A percentile compares a stretch with the other conserved stretches of the same genome.
phyloP scores from a whole-genome alignment of 2,329 filamentous ascomycete genomes.

The Aspergillus texensis region DNA sequence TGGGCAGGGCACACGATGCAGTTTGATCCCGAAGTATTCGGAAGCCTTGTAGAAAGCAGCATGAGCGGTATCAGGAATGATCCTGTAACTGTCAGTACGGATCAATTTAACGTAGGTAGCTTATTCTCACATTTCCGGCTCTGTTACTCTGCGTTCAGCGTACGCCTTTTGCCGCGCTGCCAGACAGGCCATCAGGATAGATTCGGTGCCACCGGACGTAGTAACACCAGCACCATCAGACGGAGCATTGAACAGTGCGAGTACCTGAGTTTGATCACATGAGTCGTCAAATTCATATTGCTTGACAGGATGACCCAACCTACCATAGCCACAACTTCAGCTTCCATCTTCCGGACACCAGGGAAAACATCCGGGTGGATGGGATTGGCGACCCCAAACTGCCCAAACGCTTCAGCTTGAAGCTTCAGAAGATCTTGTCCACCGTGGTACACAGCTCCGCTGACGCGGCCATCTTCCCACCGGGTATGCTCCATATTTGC shows the following conservation, averaged over 20 bases:
- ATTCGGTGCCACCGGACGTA: slow-evolving; percentile 92
- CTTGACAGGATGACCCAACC: slow-evolving; percentile 8
- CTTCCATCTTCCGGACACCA: slow-evolving; percentile 98
- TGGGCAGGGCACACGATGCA: slow-evolving; percentile 85
- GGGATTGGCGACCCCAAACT: slow-evolving; percentile 93
- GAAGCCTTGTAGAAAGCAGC: slow-evolving; percentile 95
- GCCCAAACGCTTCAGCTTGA: slow-evolving; percentile 89
- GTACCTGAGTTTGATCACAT: slow-evolving; percentile 47
- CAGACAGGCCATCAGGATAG: slow-evolving; percentile 93
- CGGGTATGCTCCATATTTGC: slow-evolving; percentile 87
- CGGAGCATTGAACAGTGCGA: slow-evolving; percentile 86
- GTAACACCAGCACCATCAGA: slow-evolving; percentile 83
- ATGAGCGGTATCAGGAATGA: slow-evolving; percentile 91
- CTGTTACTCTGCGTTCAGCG: slow-evolving; percentile 79
- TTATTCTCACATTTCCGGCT: slow-evolving; percentile 82
- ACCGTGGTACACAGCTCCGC: slow-evolving; percentile 94
- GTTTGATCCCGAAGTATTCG: slow-evolving; percentile 94
- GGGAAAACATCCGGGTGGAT: slow-evolving; percentile 99
- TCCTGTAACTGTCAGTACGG: slow-evolving; percentile 56
- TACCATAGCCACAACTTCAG: slow-evolving; percentile 96
- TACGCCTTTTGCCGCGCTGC: slow-evolving; percentile 88
- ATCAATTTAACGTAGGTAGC: background rate
- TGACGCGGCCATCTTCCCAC: slow-evolving; percentile 96
- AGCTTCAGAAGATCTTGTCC: slow-evolving; percentile 78
- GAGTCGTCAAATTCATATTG: background rate